A percentile compares a stretch with the other conserved stretches of the same genome.
phyloP scores from a whole-genome alignment of 2,329 filamentous ascomycete species.

The Phialocephala subalpina region DNA sequence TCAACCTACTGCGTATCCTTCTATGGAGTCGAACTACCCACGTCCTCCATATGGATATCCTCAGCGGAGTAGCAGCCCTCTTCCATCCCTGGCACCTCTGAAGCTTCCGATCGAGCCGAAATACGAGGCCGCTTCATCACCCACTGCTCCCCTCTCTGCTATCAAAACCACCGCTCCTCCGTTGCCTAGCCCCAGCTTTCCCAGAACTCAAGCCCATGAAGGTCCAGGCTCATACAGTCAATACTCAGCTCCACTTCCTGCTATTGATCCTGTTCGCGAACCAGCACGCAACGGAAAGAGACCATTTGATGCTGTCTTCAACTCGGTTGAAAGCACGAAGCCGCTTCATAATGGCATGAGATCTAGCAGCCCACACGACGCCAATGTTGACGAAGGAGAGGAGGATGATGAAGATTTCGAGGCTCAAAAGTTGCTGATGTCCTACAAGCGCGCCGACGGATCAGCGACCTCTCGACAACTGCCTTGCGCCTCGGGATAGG shows the following conservation, averaged over 20 bases:
- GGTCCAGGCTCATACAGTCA: conserved; percentile 32
- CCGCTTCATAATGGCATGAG: conserved; percentile 53
- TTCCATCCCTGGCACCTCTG: conserved; percentile 29
- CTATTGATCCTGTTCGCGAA: conserved; percentile 30
- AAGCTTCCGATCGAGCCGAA: conserved; percentile 29
- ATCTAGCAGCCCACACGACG: conserved; percentile 43
- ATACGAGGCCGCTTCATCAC: conserved; percentile 34
- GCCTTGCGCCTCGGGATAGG: not conserved
- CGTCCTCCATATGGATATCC: conserved; percentile 26
- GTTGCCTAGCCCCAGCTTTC: conserved; percentile 29
- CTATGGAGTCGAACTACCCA: conserved; percentile 29
- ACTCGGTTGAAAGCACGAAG: conserved; percentile 39
- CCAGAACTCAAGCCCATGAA: conserved; percentile 24
- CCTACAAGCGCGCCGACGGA: conserved; percentile 45
- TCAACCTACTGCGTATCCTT: conserved; percentile 22
- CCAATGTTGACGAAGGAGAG: conserved; percentile 34
- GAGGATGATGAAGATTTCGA: conserved; percentile 14
- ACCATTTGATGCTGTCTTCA: conserved; percentile 37
- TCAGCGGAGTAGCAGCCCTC: conserved; percentile 10
- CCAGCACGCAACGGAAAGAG: conserved; percentile 37
- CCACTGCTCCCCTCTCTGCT: conserved; percentile 35
- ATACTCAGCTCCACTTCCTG: conserved; percentile 29
- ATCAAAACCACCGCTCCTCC: conserved; percentile 29
- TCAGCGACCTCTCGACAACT: conserved; percentile 48
- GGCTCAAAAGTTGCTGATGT: conserved; percentile 19